A percentile compares a stretch with the other conserved stretches of the same genome.
phyloP scores from a whole-genome alignment of 495 filamentous ascomycete species.

The Talaromyces adpressus region DNA sequence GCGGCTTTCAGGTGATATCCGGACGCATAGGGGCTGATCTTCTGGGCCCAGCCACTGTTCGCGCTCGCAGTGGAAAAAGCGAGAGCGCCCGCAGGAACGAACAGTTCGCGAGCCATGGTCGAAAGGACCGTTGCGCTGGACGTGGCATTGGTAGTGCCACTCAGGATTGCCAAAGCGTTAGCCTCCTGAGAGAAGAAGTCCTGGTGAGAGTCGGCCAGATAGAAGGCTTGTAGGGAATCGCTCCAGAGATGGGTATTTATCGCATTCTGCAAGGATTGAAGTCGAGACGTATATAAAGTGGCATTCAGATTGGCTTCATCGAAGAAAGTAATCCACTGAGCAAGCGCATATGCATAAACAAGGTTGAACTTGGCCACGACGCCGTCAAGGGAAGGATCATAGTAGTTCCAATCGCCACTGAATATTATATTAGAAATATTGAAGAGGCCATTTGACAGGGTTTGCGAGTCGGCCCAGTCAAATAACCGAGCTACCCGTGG shows the following conservation, averaged over 20 bases:
- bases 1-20: slow-evolving; percentile 14
- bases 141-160: slow-evolving; percentile 6
- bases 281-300: slow-evolving; percentile 11
- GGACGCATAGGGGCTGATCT: slow-evolving; percentile 12
- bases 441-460: slow-evolving; percentile 14
- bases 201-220: slow-evolving; percentile 11
- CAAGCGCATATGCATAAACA: slow-evolving; percentile 15
- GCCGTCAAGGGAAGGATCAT: slow-evolving; percentile 14
- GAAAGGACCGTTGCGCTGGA: slow-evolving; percentile 8
- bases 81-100: slow-evolving; percentile 8
- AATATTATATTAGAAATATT: slow-evolving; percentile 13
- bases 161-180: slow-evolving; percentile 17
- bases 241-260: slow-evolving; percentile 17
- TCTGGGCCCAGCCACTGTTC: slow-evolving; percentile 10
- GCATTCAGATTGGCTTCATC: slow-evolving; percentile 9
- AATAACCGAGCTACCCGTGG: slow-evolving; percentile 11
- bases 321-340: slow-evolving; percentile 11
- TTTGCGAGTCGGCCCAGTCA: slow-evolving; percentile 17
- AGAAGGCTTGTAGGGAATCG: slow-evolving; percentile 14
- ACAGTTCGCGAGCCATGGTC: slow-evolving; percentile 11
- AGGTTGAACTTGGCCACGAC: slow-evolving; percentile 17
- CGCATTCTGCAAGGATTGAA: slow-evolving; percentile 11
- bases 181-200: slow-evolving; percentile 15
- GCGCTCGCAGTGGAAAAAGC: slow-evolving; percentile 11
- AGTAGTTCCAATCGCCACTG: slow-evolving; percentile 20